Percentiles rank a stretch among this genome's conserved stretches.
These are phyloP conservation scores for Hypoxylon sp. DNA, from an alignment of 2,329 filamentous ascomycete genomes.

Conservation along the genomic window DNA sequence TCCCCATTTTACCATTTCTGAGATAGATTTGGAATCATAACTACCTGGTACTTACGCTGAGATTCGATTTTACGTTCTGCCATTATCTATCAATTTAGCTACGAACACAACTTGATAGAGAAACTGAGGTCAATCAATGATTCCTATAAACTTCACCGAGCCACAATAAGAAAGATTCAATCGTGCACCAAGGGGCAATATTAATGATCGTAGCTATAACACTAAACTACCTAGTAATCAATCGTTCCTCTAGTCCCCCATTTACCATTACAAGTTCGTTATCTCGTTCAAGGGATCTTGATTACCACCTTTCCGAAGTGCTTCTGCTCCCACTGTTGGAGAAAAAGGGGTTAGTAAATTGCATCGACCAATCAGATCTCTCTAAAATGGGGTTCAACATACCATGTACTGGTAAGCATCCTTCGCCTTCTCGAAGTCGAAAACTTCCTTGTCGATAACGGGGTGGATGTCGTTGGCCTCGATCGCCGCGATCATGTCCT, in stretches of 20 bases:
- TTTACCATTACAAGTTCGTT: not conserved
- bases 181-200: not conserved
- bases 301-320: constrained; percentile 71
- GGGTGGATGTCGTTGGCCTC: constrained; percentile 62
- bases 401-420: constrained; percentile 69
- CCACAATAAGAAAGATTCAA: not conserved
- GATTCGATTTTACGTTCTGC: too few relatives aligned
- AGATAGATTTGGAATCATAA: too few relatives aligned
- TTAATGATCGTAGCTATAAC: not conserved
- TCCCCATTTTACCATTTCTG: too few relatives aligned
- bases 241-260: not conserved
- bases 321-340: constrained; percentile 61
- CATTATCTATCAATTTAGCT: too few relatives aligned
- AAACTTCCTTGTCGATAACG: constrained; percentile 57
- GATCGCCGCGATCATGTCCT: constrained; percentile 61
- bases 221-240: not conserved
- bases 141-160: not conserved
- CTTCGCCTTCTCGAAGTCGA: constrained; percentile 56
- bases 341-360: constrained; percentile 28
- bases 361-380: constrained; percentile 7
- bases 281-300: constrained; percentile 56
- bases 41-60: too few relatives aligned
- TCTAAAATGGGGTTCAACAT: constrained; percentile 32
- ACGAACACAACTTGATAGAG: not conserved
- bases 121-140: not conserved